These are phyloP conservation scores for Nidularia sp. DNA, from an alignment of 768 basidiomycete species.

Conservation along the genomic window DNA sequence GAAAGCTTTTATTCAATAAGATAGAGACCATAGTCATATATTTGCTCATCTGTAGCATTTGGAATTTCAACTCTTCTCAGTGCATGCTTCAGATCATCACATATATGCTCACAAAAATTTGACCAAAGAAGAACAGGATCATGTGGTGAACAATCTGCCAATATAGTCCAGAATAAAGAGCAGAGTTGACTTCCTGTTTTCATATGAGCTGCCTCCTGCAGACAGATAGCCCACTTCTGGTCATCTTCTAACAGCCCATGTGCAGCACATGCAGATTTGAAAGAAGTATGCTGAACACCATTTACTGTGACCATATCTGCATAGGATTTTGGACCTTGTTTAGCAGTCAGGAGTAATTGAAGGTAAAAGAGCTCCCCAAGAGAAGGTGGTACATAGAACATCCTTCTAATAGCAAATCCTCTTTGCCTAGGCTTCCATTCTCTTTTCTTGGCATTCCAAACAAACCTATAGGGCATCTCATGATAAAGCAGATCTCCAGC, in stretches of 20 bases:
- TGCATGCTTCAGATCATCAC: conserved; percentile 30
- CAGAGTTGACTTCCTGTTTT: conserved; percentile 26
- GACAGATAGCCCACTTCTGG: conserved; percentile 33
- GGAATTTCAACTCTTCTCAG: conserved; percentile 9
- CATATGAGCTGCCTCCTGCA: conserved; percentile 25
- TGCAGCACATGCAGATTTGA: conserved; percentile 27
- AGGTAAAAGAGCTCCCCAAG: conserved; percentile 32
- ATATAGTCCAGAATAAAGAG: conserved; percentile 35
- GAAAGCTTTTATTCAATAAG: conserved; percentile 26
- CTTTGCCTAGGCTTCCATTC: conserved; percentile 8
- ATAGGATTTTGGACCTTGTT: conserved; percentile 19
- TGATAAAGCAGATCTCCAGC: conserved; percentile 15
- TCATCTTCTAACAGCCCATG: conserved; percentile 34
- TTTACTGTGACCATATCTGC: conserved; percentile 9
- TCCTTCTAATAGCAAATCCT: conserved; percentile 9
- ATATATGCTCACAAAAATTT: conserved; percentile 25
- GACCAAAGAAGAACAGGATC: conserved; percentile 22
- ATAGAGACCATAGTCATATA: conserved; percentile 38
- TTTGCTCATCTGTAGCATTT: conserved; percentile 19
- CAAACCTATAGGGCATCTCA: conserved; percentile 19
- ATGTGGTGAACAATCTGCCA: conserved; percentile 24
- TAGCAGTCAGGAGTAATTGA: conserved; percentile 23
- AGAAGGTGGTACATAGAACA: conserved; percentile 26
- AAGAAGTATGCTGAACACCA: conserved; percentile 14
- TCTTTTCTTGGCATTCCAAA: conserved; percentile 10